Conservation (phyloP, 2,329 filamentous ascomycete species). For the Ophiostoma populinum region DNA sequence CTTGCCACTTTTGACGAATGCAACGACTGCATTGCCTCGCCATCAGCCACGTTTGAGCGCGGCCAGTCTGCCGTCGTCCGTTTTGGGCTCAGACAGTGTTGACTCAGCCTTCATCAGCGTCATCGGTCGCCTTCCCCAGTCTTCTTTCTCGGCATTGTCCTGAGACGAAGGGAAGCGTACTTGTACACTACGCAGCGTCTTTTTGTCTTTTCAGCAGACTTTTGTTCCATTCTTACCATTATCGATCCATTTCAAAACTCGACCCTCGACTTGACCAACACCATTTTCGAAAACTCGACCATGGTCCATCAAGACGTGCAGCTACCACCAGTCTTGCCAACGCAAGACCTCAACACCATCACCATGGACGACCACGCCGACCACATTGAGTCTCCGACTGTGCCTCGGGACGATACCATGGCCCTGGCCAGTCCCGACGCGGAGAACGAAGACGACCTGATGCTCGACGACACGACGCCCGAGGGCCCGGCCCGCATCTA, state of each 20-base stretch:
- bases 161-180: too few species aligned
- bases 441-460: slow-evolving; percentile 7
- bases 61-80: too few species aligned
- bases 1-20: too few species aligned
- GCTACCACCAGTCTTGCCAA: not conserved
- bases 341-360: slow-evolving; percentile 2
- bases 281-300: not conserved
- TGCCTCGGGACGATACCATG: not conserved
- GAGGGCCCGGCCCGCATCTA: slow-evolving; percentile 20
- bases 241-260: not conserved
- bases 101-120: too few species aligned
- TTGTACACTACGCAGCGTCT: too few species aligned
- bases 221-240: not conserved
- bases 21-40: too few species aligned
- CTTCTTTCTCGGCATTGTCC: too few species aligned
- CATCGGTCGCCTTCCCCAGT: too few species aligned
- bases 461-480: not conserved
- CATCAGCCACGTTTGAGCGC: too few species aligned
- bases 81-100: too few species aligned
- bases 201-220: slow-evolving; percentile 2
- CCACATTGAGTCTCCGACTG: not conserved
- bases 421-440: slow-evolving; percentile 6
- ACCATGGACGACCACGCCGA: slow-evolving; percentile 6
- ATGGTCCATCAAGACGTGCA: slow-evolving; percentile 5
- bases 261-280: too few species aligned